Base-by-base conservation (phyloP, 345 rosid genomes). In the Trapa incisa region DNA sequence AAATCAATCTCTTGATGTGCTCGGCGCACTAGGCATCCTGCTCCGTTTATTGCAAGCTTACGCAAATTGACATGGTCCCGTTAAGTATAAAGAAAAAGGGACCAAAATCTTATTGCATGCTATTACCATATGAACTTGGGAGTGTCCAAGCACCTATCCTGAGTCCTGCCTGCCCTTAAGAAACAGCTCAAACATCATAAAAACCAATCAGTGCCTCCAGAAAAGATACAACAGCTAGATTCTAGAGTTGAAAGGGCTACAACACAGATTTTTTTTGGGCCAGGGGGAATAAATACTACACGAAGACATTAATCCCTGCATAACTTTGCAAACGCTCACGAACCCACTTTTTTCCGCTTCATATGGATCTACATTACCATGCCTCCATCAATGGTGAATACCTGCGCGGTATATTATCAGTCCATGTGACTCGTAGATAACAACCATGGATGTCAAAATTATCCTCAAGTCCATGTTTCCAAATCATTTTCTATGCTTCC, bases 331-430 rank as follows among this genome's bases (percentile, higher is more conserved):
- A 54, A 3, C 60, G 4, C 0, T n/a, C 60, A 16, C 60, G 0
- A 22, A n/a, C 10, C 6, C 5, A 22, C 60, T n/a, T 33, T 2
- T 41, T 54, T 22, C 2, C 9, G 60, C 60, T 54, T 54, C 37
- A 2, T 32, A 22, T 43, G 43, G 52, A 52, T 71, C 75, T 81
- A 94, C 86, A 94, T 87, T 37, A 89, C 96, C 87, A 94, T 91
- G 60, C 99, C 99, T 66, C 99, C 99, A 68, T 94, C 99, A 52
- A 94, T 87, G 62, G 99, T 80, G 39, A 87, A 75, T 37, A 81
- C 87, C 99, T 94, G 96, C 85, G 66, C 33, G 47, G n/a, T 16
- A 67, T 37, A 67, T 57, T 36, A 47, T 22, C n/a, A 15, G 37
- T 48, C 39, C n/a, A 12, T 10, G n/a, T 5, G 22, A 50, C 12